Base-by-base conservation (phyloP, 164 flowering plant species). In the Tetracentron sinense region DNA sequence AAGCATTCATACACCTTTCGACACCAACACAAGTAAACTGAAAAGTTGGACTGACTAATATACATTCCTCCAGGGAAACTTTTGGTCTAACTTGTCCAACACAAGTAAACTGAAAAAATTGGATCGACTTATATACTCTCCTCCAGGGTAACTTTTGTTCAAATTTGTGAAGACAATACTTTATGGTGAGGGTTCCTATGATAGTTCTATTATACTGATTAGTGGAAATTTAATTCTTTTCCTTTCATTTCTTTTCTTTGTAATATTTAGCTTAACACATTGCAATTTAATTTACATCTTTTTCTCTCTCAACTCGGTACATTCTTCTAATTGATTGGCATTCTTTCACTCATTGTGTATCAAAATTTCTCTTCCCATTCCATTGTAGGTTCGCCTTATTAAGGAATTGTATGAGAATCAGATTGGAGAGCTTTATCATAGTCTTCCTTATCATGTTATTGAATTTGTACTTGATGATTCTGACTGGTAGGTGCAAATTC, bases 371-470 rank as follows among this genome's bases (percentile, higher is more conserved):
- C 38, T 1, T 70, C 60, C 46, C 54, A 21, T 61, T 62, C 22
- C 58, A 22, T 14, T 77, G 61, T 76, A 92, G 99, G 89, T 95
- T 69, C 86, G 85, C 35, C 87, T 95, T 70, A 74, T 87, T 48
- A 87, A 85, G 78, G 99, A 95, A 73, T 69, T 95, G 72, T 92
- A 90, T 77, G 96, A 90, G 46, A 80, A 87, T 71, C 92, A 87
- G 71, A 82, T 95, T 23, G 76, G 78, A 71, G 97, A 92, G 73
- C 79, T 92, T 54, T 95, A 90, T 77, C 85, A 83, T 66, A 95
- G 96, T 79, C 92, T 95, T 61, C 88, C 92, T 1, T 88, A 77
- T 73, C 84, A 87, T 72, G 78, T 87, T 79, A 67, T 92, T 61
- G 97, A 92, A 69, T 92, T 95, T 80, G 80, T 76, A 31, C 54